These are phyloP conservation scores for Acidomyces sp. DNA, from an alignment of 495 filamentous ascomycete genomes.

Conservation along the genomic window DNA sequence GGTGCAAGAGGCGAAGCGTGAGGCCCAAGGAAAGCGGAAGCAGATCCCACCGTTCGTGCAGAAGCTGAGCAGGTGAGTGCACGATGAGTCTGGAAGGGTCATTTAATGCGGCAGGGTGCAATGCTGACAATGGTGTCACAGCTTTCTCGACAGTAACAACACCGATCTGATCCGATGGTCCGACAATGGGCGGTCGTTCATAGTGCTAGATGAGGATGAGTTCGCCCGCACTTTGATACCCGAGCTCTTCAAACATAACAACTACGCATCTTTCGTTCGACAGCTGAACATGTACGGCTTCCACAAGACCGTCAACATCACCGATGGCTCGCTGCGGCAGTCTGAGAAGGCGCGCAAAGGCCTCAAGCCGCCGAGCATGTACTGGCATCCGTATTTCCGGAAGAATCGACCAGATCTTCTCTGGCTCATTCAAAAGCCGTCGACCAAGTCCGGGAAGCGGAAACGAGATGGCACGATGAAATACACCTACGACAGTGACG, in stretches of 20 bases:
- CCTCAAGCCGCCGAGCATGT: slow-evolving; percentile 87
- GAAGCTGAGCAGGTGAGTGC: slow-evolving; percentile 80
- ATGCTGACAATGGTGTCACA: slow-evolving; percentile 26
- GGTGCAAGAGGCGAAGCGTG: slow-evolving; percentile 63
- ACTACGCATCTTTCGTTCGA: slow-evolving; percentile 96
- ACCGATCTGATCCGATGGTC: slow-evolving; percentile 96
- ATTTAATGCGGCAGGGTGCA: too few species aligned
- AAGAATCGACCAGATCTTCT: slow-evolving; percentile 83
- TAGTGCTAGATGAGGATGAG: slow-evolving; percentile 94
- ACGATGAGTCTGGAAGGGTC: slow-evolving; percentile 18
- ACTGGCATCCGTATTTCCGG: slow-evolving; percentile 91
- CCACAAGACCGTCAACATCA: slow-evolving; percentile 93
- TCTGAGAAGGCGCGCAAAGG: slow-evolving; percentile 71
- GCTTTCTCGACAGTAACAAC: slow-evolving; percentile 85
- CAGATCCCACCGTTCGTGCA: slow-evolving; percentile 97
- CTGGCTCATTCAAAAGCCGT: slow-evolving; percentile 97
- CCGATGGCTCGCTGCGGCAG: slow-evolving; percentile 93
- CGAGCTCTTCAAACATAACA: slow-evolving; percentile 98
- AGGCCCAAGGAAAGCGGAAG: slow-evolving; percentile 74
- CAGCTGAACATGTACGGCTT: slow-evolving; percentile 99
- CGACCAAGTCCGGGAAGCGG: slow-evolving; percentile 41
- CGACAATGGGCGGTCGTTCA: slow-evolving; percentile 86
- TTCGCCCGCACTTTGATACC: slow-evolving; percentile 96
- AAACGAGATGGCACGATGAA: slow-evolving; percentile 48
- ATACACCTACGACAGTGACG: slow-evolving; percentile 43